Evolutionary conservation across 1,284 basidiomycete genomes (phyloP), one percentile per base, ranked within the genome.

Genomic region (Tylopilus orsonianus): DNA sequence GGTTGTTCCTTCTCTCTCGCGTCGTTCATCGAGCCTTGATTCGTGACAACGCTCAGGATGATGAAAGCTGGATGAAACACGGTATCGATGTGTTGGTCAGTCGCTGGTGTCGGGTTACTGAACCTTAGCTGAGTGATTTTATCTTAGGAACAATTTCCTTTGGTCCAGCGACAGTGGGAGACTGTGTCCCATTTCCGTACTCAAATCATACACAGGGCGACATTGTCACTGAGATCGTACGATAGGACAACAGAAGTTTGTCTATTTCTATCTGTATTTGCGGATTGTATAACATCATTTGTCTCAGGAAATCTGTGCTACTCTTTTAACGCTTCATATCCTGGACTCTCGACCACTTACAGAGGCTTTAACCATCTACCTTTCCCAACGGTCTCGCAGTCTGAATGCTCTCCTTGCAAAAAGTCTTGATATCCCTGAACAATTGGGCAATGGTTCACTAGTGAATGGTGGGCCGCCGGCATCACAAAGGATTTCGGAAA

Each of bases 131-230:
- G 41, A 59, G 36, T 34, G 32, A 20, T 38, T 42, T 37, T 24
- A 13, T 19, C 50, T 12, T 58, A 90, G 87, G 80, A 81, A 44
- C 85, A 90, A 69, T 87, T 93, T 53, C 89, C 91, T 14, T 72
- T 96, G 4, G 80, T 91, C 5, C 86, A 91, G 57, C 84, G 90
- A 33, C 93, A 96, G 66, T 96, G 93, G 93, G 93, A 94, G 50
- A 75, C 79, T 0, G 79, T 96, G 12, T 79, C 84, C 1, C 90
- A 88, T 53, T 91, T 95, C 61, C 83, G 90, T 30, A 73, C 81
- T 1, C 91, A 94, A 61, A 93, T 96, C 48, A 80, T 87, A 14
- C 87, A 93, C 56, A 86, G 83, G 57, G 87, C 91, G 5, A 90
- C 84, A 0, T 66, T 89, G 22, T 85, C 83, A 13, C 71, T 94